Evolutionary conservation across 495 filamentous ascomycete species (phyloP).

Genomic region (Penicillium ucsense): DNA sequence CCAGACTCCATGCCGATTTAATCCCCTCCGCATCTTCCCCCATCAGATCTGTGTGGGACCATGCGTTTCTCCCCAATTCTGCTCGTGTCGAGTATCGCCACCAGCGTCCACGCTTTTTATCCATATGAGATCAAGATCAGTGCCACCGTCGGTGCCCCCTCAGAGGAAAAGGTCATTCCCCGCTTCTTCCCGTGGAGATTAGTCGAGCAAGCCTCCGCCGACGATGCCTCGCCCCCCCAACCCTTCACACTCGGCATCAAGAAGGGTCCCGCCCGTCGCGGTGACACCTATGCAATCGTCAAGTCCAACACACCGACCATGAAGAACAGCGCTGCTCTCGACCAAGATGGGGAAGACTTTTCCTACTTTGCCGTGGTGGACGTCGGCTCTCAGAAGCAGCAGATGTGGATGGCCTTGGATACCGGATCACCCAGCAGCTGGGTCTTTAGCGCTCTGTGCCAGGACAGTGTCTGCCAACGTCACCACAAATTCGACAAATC

Average conservation of each 20-base stretch:
- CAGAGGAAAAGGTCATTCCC: constrained; percentile 7
- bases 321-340: constrained; percentile 51
- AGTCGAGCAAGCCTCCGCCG: constrained; percentile 5
- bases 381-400: constrained; percentile 54
- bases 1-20: constrained; percentile 3
- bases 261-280: constrained; percentile 25
- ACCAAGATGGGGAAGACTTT: constrained; percentile 68
- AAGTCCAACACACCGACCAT: constrained; percentile 41
- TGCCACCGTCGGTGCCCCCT: constrained; percentile 1
- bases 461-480: constrained; percentile 44
- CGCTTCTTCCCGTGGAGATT: constrained; percentile 29
- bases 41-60: constrained; percentile 20
- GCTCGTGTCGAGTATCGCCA: constrained; percentile 18
- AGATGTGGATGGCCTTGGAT: constrained; percentile 67
- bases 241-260: constrained; percentile 23
- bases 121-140: constrained; percentile 19
- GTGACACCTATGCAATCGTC: constrained; percentile 48
- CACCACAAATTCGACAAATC: constrained; percentile 58
- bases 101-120: constrained; percentile 25
- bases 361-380: constrained; percentile 65
- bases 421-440: constrained; percentile 71
- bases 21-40: constrained; percentile 4
- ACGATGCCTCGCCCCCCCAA: constrained; percentile 7
- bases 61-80: constrained; percentile 29
- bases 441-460: constrained; percentile 63